Conservation (phyloP, 345 rosid genomes). For the Pugionium cornutum region DNA sequence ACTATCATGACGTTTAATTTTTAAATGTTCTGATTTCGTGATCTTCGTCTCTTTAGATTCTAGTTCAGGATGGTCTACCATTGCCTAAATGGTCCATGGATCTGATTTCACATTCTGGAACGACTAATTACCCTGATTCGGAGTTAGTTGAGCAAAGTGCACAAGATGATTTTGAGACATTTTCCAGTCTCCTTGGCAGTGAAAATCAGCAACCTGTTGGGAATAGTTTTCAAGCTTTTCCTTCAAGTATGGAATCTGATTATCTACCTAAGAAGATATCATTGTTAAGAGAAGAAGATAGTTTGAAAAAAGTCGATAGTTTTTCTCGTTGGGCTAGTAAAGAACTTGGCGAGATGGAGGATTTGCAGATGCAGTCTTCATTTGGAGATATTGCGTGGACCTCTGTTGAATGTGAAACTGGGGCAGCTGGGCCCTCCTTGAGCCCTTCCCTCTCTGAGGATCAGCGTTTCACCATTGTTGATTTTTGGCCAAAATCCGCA, state of each 20-base stretch:
- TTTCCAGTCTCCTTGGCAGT: slow-evolving; percentile 39
- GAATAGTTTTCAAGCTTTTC: slow-evolving; percentile 40
- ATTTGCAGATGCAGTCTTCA: slow-evolving; percentile 71
- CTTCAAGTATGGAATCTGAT: slow-evolving; percentile 42
- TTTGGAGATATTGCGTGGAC: slow-evolving; percentile 66
- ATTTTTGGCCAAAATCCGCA: slow-evolving; percentile 80
- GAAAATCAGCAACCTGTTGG: slow-evolving; percentile 44
- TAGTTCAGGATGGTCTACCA: slow-evolving; percentile 40
- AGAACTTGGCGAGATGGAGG: slow-evolving; percentile 82
- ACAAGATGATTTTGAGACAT: slow-evolving; percentile 42
- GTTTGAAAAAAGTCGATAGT: slow-evolving; percentile 87
- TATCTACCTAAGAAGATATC: slow-evolving; percentile 44
- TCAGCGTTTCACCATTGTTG: slow-evolving; percentile 79
- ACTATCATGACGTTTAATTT: background rate
- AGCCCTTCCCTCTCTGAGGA: slow-evolving; percentile 87
- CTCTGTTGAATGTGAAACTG: slow-evolving; percentile 67
- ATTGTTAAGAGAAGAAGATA: slow-evolving; percentile 58
- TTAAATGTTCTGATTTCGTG: slow-evolving; percentile 10
- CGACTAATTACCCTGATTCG: slow-evolving; percentile 46
- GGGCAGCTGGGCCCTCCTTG: slow-evolving; percentile 57
- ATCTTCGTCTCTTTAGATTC: slow-evolving; percentile 44
- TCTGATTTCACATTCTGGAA: slow-evolving; percentile 48
- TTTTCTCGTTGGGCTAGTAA: slow-evolving; percentile 79
- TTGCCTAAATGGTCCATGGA: slow-evolving; percentile 43
- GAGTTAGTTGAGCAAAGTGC: slow-evolving; percentile 55